A percentile compares a stretch with the other conserved stretches of the same genome.
Evolutionary conservation across 345 rosid genomes (phyloP).

Genomic region (sweet orange (Citrus sinensis)): DNA sequence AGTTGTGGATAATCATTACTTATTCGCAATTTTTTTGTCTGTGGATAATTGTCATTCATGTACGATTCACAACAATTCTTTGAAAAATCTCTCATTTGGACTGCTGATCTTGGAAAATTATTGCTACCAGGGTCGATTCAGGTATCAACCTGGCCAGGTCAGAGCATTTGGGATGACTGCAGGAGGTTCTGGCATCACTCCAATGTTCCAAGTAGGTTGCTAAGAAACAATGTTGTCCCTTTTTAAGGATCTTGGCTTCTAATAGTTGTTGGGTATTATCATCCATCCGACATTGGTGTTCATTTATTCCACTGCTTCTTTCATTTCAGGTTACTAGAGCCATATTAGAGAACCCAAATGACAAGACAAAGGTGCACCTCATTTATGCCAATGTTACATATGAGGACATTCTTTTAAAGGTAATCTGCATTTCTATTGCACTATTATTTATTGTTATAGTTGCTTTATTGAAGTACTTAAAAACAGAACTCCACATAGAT

Average conservation of each 20-base stretch:
- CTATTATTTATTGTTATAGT: background rate
- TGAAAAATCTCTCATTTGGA: background rate
- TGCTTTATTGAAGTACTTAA: background rate
- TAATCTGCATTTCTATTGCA: constrained; percentile 23
- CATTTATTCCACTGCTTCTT: background rate
- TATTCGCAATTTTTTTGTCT: background rate
- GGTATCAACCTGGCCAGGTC: constrained; percentile 79
- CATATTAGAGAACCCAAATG: constrained; percentile 82
- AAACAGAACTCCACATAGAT: background rate
- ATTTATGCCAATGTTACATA: constrained; percentile 84
- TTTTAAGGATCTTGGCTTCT: background rate
- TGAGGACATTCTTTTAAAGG: constrained; percentile 96
- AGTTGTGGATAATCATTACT: background rate
- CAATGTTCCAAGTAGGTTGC: constrained; percentile 88
- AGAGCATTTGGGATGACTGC: constrained; percentile 97
- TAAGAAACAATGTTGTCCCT: background rate
- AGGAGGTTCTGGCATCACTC: constrained; percentile 99
- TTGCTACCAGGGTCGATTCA: constrained; percentile 80
- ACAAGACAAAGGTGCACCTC: constrained; percentile 76
- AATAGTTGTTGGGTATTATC: background rate
- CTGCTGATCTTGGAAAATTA: background rate
- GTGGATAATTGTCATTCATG: background rate
- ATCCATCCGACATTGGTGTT: background rate
- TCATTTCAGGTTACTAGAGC: constrained; percentile 82
- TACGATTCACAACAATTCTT: background rate